These are phyloP conservation scores for Coemansia sp. DNA, from an alignment of 192 early-diverging fungal genomes.

Conservation along the genomic window DNA sequence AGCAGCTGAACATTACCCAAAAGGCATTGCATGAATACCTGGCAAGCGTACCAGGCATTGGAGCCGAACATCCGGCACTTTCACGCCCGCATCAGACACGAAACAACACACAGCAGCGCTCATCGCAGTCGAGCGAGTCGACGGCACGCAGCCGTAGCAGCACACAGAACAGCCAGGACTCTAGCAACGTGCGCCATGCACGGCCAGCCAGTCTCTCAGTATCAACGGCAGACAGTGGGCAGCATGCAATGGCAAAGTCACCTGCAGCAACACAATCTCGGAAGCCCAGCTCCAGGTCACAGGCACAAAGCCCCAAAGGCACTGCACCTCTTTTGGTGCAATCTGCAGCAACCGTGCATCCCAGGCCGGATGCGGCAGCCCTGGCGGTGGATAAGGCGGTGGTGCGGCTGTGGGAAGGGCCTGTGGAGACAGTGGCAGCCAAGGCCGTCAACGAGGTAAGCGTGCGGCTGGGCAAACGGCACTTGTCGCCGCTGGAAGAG, in stretches of 20 bases:
- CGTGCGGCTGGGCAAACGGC: slow-evolving; percentile 30
- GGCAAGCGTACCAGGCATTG: slow-evolving; percentile 20
- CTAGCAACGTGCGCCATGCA: slow-evolving; percentile 9
- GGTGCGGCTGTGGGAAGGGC: slow-evolving; percentile 16
- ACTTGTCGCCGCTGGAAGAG: slow-evolving; percentile 33
- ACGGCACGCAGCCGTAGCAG: slow-evolving; percentile 28
- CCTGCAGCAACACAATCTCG: no score
- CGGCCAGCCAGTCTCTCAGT: slow-evolving; percentile 27
- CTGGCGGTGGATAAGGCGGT: slow-evolving; percentile 20
- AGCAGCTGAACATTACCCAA: slow-evolving; percentile 42
- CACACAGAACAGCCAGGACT: slow-evolving; percentile 35
- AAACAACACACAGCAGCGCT: background rate
- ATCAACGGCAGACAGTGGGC: background rate
- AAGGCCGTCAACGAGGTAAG: slow-evolving; percentile 32
- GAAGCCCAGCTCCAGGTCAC: no score
- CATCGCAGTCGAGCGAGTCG: background rate
- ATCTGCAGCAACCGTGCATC: no score
- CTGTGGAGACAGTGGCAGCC: background rate
- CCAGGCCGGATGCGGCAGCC: no score
- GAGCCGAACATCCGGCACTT: slow-evolving; percentile 18
- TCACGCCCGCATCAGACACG: background rate
- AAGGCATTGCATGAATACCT: slow-evolving; percentile 28
- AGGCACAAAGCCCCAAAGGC: no score
- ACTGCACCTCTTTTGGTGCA: no score
- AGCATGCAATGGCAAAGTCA: background rate